These are phyloP conservation scores for Beauveria sp. DNA, from an alignment of 2,329 filamentous ascomycete species.

Conservation along the genomic window DNA sequence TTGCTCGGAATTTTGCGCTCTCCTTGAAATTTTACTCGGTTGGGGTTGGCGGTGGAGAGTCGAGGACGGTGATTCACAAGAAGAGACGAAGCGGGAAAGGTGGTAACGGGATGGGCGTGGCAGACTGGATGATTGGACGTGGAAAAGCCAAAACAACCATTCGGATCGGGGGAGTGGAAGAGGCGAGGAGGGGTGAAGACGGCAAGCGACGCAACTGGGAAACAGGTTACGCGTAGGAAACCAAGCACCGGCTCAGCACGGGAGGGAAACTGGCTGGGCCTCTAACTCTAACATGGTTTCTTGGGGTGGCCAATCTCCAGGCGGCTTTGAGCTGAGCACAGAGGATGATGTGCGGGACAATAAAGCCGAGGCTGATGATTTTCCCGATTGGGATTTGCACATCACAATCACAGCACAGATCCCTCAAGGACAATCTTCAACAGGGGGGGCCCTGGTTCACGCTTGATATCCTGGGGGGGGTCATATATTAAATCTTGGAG, in stretches of 20 bases:
- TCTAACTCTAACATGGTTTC: no score
- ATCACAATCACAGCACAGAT: slow-evolving; percentile 5
- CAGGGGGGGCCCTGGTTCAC: not conserved
- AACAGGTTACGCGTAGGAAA: no score
- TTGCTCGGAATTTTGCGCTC: not conserved
- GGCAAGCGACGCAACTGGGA: no score
- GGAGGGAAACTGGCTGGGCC: not conserved
- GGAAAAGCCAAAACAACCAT: no score
- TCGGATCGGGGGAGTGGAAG: no score
- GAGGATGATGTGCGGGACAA: not conserved
- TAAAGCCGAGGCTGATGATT: not conserved
- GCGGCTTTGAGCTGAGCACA: not conserved
- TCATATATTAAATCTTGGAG: no score
- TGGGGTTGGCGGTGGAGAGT: not conserved
- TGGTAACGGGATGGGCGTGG: not conserved
- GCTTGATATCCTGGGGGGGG: not conserved
- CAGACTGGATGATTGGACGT: not conserved
- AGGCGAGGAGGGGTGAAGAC: not conserved
- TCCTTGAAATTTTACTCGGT: not conserved
- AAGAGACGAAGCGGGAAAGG: not conserved
- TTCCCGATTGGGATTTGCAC: not conserved
- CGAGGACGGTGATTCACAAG: not conserved
- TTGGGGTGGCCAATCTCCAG: not conserved
- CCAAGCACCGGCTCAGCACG: not conserved
- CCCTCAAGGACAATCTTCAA: not conserved